These are phyloP conservation scores for Andrographis paniculata DNA, from an alignment of 305 asterid genomes.

Conservation along the genomic window DNA sequence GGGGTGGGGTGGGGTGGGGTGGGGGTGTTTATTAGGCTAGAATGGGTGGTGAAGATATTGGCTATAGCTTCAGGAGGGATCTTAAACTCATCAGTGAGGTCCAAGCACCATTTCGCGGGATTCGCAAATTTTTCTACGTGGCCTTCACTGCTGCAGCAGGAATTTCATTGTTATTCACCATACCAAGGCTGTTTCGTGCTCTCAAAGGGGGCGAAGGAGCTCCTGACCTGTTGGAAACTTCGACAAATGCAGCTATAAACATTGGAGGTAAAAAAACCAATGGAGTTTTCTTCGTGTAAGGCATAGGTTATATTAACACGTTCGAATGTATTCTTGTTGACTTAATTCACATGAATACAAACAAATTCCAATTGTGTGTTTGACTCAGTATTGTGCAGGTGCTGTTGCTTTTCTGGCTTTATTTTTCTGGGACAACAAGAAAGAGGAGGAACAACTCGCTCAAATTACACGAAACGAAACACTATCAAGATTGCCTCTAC, in stretches of 20 bases:
- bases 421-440: slow-evolving; percentile 81
- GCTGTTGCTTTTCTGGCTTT: slow-evolving; percentile 67
- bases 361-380: slow-evolving; percentile 34
- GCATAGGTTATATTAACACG: slow-evolving; percentile 7
- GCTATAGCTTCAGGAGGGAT: slow-evolving; percentile 87
- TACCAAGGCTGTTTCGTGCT: slow-evolving; percentile 68
- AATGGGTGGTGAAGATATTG: slow-evolving; percentile 92
- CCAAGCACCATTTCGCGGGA: slow-evolving; percentile 96
- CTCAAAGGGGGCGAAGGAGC: slow-evolving; percentile 79
- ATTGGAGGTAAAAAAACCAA: slow-evolving; percentile 49
- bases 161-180: slow-evolving; percentile 59
- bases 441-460: slow-evolving; percentile 93
- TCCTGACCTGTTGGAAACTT: slow-evolving; percentile 66
- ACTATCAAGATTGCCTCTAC: slow-evolving; percentile 84
- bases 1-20: no score
- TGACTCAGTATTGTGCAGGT: slow-evolving; percentile 80
- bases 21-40: no score
- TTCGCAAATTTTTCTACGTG: slow-evolving; percentile 78
- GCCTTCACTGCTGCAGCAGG: slow-evolving; percentile 92
- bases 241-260: slow-evolving; percentile 68
- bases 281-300: slow-evolving; percentile 7
- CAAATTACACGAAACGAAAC: slow-evolving; percentile 81
- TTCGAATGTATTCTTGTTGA: slow-evolving; percentile 4
- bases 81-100: slow-evolving; percentile 95
- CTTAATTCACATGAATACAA: not conserved